Conservation (phyloP, 148 eudicot genomes). For the Nepenthes gracilis region DNA sequence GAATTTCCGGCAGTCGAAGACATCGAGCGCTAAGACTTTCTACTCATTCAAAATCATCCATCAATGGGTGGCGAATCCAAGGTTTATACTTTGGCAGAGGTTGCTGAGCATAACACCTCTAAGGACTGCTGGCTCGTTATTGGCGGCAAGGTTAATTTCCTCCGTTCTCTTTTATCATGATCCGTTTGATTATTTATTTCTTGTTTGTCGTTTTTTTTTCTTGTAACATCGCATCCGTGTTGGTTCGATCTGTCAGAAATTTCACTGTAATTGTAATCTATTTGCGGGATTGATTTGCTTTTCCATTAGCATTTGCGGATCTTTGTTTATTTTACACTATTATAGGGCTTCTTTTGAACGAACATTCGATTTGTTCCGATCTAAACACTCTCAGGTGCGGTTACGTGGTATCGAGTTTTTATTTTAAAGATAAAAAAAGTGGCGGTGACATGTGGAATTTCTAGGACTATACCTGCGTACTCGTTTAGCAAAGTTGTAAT, state of each 20-base stretch:
- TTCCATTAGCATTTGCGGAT: neutral
- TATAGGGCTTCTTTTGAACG: too few relatives aligned
- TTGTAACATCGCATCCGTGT: neutral
- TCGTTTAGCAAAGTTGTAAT: too few relatives aligned
- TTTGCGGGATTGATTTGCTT: neutral
- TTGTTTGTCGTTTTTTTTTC: neutral
- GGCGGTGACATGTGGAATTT: too few relatives aligned
- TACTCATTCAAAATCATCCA: neutral
- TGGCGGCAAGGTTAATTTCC: constrained; percentile 53
- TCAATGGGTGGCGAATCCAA: constrained; percentile 45
- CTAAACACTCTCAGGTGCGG: too few relatives aligned
- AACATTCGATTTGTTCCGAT: too few relatives aligned
- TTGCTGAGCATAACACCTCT: constrained; percentile 51
- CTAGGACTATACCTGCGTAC: too few relatives aligned
- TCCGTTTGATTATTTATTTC: neutral
- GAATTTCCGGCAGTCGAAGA: too few relatives aligned
- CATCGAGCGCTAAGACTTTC: too few relatives aligned
- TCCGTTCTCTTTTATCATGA: neutral
- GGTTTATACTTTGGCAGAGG: constrained; percentile 57
- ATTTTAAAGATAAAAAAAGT: too few relatives aligned
- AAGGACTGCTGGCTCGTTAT: constrained; percentile 90
- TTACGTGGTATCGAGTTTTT: too few relatives aligned
- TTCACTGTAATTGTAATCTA: neutral
- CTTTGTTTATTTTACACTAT: neutral
- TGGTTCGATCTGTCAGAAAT: constrained; percentile 1